Conservation (phyloP, 352 stramenopile genomes). For the Nothophytophthora sp. region DNA sequence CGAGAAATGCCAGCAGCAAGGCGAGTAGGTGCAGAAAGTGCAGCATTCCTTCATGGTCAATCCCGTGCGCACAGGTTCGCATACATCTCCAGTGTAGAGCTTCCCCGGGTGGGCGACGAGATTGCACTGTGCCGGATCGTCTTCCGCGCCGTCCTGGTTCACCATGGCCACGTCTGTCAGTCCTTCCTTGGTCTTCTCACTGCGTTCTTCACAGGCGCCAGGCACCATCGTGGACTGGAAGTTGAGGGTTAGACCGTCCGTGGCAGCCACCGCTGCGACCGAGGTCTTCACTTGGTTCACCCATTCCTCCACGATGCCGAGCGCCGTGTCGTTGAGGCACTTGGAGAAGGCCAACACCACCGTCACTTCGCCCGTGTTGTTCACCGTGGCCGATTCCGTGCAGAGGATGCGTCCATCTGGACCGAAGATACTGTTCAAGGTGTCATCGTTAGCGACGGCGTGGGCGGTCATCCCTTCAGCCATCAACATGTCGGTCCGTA, state of each 20-base stretch:
- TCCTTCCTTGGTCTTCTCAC: constrained; percentile 24
- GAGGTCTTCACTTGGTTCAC: constrained; percentile 29
- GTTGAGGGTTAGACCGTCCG: constrained; percentile 1
- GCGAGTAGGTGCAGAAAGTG: too few species aligned
- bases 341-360: constrained; percentile 71
- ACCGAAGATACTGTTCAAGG: constrained; percentile 3
- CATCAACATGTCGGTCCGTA: constrained; percentile 15
- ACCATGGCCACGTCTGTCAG: constrained; percentile 15
- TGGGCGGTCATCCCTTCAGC: constrained; percentile 10
- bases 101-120: too few species aligned
- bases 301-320: constrained; percentile 50
- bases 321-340: constrained; percentile 43
- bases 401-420: constrained; percentile 11
- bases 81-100: too few species aligned
- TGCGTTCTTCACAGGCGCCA: constrained; percentile 34
- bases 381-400: constrained; percentile 6
- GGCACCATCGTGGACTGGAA: constrained; percentile 51
- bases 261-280: constrained; percentile 2
- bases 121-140: too few species aligned
- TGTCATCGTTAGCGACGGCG: constrained; percentile 5
- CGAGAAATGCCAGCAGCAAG: too few species aligned
- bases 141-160: constrained; percentile 5
- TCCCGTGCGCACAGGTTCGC: too few species aligned
- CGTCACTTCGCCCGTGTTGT: constrained; percentile 20
- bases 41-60: too few species aligned